Evolutionary conservation across 495 filamentous ascomycete species (phyloP).

Genomic region (Aspergillus incahuasiensis): DNA sequence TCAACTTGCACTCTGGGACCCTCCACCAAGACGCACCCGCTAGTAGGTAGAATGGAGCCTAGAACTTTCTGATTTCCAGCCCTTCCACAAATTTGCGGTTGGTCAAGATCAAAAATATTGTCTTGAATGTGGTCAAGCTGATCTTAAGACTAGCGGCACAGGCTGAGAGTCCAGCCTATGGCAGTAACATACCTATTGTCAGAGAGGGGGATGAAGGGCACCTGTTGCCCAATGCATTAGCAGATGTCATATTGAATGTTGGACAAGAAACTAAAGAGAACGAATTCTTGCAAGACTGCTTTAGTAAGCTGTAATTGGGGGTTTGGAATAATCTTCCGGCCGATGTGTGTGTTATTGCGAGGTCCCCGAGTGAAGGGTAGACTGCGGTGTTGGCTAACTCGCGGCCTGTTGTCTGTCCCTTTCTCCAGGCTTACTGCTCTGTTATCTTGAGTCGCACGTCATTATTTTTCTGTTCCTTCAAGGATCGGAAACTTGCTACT

Average conservation of each 20-base stretch:
- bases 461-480: constrained; percentile 32
- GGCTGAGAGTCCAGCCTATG: background rate
- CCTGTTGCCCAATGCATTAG: background rate
- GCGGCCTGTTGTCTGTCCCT: constrained; percentile 2
- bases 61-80: background rate
- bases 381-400: constrained; percentile 11
- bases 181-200: background rate
- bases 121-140: background rate
- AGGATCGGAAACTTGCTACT: constrained; percentile 20
- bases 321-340: constrained; percentile 25
- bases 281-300: constrained; percentile 1
- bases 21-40: background rate
- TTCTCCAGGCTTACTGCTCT: constrained; percentile 13
- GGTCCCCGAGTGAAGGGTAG: background rate
- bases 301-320: constrained; percentile 16
- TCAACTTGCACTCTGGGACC: background rate
- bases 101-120: background rate
- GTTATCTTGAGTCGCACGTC: constrained; percentile 34
- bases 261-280: background rate
- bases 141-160: background rate
- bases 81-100: background rate
- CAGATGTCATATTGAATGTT: background rate
- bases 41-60: background rate
- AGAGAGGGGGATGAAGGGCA: background rate
- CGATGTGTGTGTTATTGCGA: constrained; percentile 14